Evolutionary conservation across 257 asterid species (phyloP), one percentile per base, ranked within the genome.

Genomic region (Euphrasia confusa): DNA sequence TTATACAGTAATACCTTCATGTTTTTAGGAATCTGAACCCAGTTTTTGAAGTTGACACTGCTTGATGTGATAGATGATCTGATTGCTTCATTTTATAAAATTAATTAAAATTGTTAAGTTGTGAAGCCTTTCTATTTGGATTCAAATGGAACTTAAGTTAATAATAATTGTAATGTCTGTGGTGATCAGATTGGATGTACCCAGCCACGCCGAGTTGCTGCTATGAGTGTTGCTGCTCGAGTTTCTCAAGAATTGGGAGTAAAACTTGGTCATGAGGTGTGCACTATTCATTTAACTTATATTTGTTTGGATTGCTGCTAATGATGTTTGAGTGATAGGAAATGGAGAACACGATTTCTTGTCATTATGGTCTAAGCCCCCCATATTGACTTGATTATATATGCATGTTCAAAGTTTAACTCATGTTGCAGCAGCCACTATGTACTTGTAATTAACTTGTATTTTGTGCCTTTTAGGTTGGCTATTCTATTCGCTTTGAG

Each of bases 181-280:
- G 63, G 42, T 71, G 63, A 68, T 62, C 83, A 86, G 94, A 81
- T 92, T 65, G 99, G 94, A n/a, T 92, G 97, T 71, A 89, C 99
- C 69, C 99, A 92, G 79, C 96, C 99, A 48, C 90, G 96, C 9
- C 80, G 97, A 62, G 99, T 89, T 61, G 97, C 99, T 63, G 99
- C 99, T 14, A 93, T 93, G 99, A 93, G 96, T 77, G 99, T 89
- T 60, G 87, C 99, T 75, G 95, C 97, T 73, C 86, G 96, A 52
- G 99, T 93, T 69, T 85, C 99, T 71, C 94, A 89, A 80, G 99
- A 93, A 79, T 78, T 89, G 96, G 99, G 99, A 42, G 96, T 93
- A 65, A 93, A 89, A 78, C 91, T 93, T 71, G 99, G 99, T 47
- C 99, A 93, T 70, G 99, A 89, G 95, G 97, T 90, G 77, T 26